These are phyloP conservation scores for Lomentospora prolificans DNA, from an alignment of 2,329 filamentous ascomycete species.

Conservation along the genomic window DNA sequence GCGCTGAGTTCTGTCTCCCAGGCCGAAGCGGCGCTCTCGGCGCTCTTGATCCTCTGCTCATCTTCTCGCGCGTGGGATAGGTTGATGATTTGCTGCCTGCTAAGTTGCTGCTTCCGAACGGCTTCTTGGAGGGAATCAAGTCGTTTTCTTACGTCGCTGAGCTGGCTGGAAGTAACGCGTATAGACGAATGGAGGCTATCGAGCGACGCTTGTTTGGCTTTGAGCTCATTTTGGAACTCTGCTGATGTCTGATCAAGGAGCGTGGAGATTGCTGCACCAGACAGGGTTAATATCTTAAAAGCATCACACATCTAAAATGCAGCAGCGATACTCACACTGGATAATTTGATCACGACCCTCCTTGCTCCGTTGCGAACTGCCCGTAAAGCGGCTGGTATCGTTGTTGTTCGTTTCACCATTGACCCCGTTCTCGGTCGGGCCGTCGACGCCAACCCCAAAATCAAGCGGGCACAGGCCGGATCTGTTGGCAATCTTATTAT, in stretches of 20 bases:
- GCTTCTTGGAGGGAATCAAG: constrained; percentile 62
- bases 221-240: constrained; percentile 71
- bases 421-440: constrained; percentile 29
- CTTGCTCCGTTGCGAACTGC: constrained; percentile 41
- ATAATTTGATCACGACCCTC: constrained; percentile 76
- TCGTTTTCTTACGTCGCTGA: constrained; percentile 66
- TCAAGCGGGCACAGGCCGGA: constrained; percentile 84
- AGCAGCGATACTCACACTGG: constrained; percentile 48
- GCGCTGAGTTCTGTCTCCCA: constrained; percentile 47
- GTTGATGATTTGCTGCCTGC: constrained; percentile 66
- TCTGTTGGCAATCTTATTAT: constrained; percentile 83
- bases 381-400: constrained; percentile 26
- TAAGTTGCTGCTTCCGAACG: constrained; percentile 53
- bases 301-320: too few relatives aligned
- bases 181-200: constrained; percentile 75
- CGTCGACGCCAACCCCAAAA: constrained; percentile 77
- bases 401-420: constrained; percentile 32
- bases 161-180: constrained; percentile 66
- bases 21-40: constrained; percentile 34
- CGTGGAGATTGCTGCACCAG: constrained; percentile 60
- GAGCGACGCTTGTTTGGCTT: constrained; percentile 72
- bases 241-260: constrained; percentile 70
- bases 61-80: constrained; percentile 64
- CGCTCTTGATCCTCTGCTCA: constrained; percentile 42
- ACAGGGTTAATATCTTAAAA: constrained; percentile 26